phyloP scores from a whole-genome alignment of 2,329 filamentous ascomycete species.

The Diplocarpon mali region DNA sequence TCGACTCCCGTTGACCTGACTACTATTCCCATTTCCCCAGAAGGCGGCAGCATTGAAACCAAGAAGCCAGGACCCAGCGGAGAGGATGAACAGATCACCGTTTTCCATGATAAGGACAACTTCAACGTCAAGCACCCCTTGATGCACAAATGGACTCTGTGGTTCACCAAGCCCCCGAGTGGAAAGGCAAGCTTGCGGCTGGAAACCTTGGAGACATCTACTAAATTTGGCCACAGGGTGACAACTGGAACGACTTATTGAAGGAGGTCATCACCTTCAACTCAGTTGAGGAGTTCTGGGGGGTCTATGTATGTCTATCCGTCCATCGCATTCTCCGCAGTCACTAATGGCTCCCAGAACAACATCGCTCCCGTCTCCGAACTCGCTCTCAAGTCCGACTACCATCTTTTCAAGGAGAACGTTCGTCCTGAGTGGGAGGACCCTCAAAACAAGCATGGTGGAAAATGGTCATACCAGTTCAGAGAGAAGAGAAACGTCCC shows the following conservation, averaged over 20 bases:
- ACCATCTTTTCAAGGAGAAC: constrained; percentile 97
- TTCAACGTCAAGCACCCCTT: constrained; percentile 99
- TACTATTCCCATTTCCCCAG: constrained; percentile 56
- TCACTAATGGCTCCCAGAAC: constrained; percentile 50
- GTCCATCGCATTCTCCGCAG: not conserved
- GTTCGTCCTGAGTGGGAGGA: constrained; percentile 99
- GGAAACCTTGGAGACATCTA: not conserved
- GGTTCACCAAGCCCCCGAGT: constrained; percentile 97
- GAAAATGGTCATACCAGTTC: constrained; percentile 98
- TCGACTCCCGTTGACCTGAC: constrained; percentile 52
- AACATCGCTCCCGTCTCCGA: constrained; percentile 96
- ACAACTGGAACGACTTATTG: constrained; percentile 96
- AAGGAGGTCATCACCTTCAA: constrained; percentile 99
- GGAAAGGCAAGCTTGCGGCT: constrained; percentile 59
- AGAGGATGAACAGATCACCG: constrained; percentile 63
- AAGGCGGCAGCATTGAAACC: constrained; percentile 42
- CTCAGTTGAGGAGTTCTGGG: constrained; percentile 99
- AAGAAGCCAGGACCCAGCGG: constrained; percentile 34
- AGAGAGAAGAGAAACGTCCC: constrained; percentile 88
- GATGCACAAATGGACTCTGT: constrained; percentile 95
- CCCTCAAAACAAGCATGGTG: constrained; percentile 95
- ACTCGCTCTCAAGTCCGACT: constrained; percentile 94
- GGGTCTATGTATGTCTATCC: constrained; percentile 72
- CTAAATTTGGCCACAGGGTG: constrained; percentile 47
- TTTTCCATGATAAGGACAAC: constrained; percentile 97